Percentiles rank a stretch among this genome's conserved stretches.
Evolutionary conservation across 768 basidiomycete genomes (phyloP).

Genomic region (Tubosaeta brunneosetosa): DNA sequence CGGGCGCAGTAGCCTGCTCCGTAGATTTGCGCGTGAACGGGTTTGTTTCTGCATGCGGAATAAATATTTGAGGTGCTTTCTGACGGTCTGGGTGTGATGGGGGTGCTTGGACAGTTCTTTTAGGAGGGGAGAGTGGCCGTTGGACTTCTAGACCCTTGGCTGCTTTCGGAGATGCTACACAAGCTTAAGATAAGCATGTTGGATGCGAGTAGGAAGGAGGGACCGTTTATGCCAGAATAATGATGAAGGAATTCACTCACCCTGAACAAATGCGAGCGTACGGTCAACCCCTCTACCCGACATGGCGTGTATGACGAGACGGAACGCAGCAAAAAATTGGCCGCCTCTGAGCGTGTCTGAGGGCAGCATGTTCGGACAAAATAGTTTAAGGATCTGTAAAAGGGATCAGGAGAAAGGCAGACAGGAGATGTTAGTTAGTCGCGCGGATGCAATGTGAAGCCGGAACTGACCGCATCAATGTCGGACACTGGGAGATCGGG

Average conservation of each 20-base stretch:
- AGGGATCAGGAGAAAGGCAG: background rate
- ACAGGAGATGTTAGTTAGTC: background rate
- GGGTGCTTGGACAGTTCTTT: constrained; percentile 20
- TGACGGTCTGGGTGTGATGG: constrained; percentile 27
- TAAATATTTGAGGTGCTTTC: constrained; percentile 18
- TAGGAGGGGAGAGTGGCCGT: constrained; percentile 19
- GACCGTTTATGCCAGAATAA: background rate
- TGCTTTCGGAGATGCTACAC: constrained; percentile 17
- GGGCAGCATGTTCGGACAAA: constrained; percentile 50
- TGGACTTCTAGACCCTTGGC: constrained; percentile 4
- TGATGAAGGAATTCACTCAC: constrained; percentile 35
- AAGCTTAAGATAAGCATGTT: constrained; percentile 7
- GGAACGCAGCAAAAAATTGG: constrained; percentile 72
- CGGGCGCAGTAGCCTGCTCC: constrained; percentile 6
- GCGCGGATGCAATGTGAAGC: background rate
- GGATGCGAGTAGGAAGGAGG: background rate
- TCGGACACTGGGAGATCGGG: constrained; percentile 43
- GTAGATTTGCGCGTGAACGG: constrained; percentile 24
- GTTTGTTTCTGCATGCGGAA: constrained; percentile 25
- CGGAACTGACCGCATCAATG: constrained; percentile 54
- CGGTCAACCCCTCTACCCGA: constrained; percentile 60
- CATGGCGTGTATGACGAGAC: constrained; percentile 61
- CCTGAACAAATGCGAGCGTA: constrained; percentile 70
- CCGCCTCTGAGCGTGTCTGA: constrained; percentile 57
- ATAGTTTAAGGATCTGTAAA: constrained; percentile 59